These are phyloP conservation scores for Kuraishia borneana DNA, from an alignment of 805 yeast species.

Conservation along the genomic window DNA sequence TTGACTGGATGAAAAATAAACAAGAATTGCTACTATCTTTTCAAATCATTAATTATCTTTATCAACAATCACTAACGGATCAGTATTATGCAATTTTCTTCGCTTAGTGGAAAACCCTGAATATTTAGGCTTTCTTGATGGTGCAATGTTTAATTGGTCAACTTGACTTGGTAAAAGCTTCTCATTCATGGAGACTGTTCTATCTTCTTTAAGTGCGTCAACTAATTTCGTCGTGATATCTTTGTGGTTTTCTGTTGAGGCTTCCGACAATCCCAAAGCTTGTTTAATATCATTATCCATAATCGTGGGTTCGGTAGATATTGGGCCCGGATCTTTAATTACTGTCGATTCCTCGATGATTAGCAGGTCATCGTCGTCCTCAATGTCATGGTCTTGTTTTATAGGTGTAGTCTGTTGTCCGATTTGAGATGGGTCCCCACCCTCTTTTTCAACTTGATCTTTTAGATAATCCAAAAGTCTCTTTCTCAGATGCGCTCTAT, in stretches of 20 bases:
- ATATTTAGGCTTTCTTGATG: neutral
- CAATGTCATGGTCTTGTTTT: constrained; percentile 10
- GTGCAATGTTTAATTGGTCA: neutral
- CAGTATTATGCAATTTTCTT: neutral
- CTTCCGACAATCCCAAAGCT: neutral
- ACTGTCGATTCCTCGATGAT: constrained; percentile 3
- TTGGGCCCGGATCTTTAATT: neutral
- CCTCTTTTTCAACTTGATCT: constrained; percentile 12
- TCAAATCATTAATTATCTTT: neutral
- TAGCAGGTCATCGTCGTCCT: constrained; percentile 19
- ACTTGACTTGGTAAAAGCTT: neutral
- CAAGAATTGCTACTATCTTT: neutral
- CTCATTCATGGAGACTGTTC: neutral
- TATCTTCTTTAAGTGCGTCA: neutral
- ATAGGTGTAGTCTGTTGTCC: constrained; percentile 14
- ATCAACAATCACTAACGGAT: neutral
- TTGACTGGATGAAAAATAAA: neutral
- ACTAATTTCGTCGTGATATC: neutral
- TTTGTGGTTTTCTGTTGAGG: neutral
- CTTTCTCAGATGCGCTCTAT: constrained; percentile 14
- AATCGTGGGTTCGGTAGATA: neutral
- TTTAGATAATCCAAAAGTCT: constrained; percentile 13
- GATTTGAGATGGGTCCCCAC: constrained; percentile 12
- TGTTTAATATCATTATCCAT: neutral
- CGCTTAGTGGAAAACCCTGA: neutral